These are phyloP conservation scores for Colletotrichum musae DNA, from an alignment of 2,329 filamentous ascomycete genomes.

Conservation along the genomic window DNA sequence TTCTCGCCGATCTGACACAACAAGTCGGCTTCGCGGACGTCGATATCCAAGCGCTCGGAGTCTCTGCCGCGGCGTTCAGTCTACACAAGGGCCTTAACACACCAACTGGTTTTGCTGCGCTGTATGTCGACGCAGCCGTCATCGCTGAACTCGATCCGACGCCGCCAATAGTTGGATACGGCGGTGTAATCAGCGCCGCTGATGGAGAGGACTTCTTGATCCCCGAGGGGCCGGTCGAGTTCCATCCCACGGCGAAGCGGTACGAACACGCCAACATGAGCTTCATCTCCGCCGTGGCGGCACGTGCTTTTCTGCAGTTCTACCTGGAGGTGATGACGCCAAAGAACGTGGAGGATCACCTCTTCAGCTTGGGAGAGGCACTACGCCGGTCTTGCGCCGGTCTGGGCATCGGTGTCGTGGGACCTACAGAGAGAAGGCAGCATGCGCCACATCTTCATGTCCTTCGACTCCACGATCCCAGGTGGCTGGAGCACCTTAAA, in stretches of 20 bases:
- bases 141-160: conserved; percentile 43
- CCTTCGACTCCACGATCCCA: conserved; percentile 43
- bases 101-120: conserved; percentile 48
- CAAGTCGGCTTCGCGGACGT: conserved; percentile 51
- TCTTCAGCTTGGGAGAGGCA: conserved; percentile 45
- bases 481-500: conserved; percentile 44
- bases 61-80: conserved; percentile 51
- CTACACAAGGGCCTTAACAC: conserved; percentile 52
- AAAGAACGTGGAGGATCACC: conserved; percentile 45
- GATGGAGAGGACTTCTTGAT: conserved; percentile 43
- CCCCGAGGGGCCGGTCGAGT: conserved; percentile 38
- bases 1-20: conserved; percentile 51
- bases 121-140: conserved; percentile 48
- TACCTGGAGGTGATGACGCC: conserved; percentile 47
- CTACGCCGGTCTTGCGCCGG: conserved; percentile 41
- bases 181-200: conserved; percentile 42
- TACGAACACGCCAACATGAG: conserved; percentile 51
- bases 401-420: conserved; percentile 45
- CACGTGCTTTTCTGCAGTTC: conserved; percentile 45
- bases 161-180: conserved; percentile 48
- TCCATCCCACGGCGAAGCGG: conserved; percentile 45
- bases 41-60: conserved; percentile 45
- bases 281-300: conserved; percentile 44
- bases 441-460: conserved; percentile 50
- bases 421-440: conserved; percentile 39